phyloP scores from a whole-genome alignment of 192 early-diverging fungal species.

The Linderina pennispora region DNA sequence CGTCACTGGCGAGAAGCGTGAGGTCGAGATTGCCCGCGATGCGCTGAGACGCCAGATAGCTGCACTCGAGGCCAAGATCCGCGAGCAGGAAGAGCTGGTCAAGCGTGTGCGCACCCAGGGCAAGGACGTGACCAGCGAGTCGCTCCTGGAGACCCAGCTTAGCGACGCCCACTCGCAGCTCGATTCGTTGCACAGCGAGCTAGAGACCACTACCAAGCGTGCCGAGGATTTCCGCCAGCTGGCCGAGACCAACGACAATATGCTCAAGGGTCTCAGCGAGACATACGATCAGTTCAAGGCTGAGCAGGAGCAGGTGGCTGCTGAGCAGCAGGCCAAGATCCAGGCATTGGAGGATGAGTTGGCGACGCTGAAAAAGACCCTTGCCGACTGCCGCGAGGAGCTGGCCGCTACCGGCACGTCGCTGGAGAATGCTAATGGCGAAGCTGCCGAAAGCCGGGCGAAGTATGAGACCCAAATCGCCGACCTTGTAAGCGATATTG shows the following conservation, averaged over 20 bases:
- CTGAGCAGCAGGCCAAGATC: slow-evolving; percentile 18
- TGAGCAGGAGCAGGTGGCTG: slow-evolving; percentile 38
- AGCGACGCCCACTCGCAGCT: slow-evolving; percentile 52
- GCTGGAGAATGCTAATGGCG: slow-evolving; percentile 41
- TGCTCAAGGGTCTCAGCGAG: slow-evolving; percentile 56
- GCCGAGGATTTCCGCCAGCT: slow-evolving; percentile 42
- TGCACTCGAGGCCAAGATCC: slow-evolving; percentile 43
- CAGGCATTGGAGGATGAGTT: slow-evolving; percentile 25
- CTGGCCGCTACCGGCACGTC: slow-evolving; percentile 10
- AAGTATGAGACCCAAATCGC: slow-evolving; percentile 22
- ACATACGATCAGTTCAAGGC: slow-evolving; percentile 65
- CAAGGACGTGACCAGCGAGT: slow-evolving; percentile 23
- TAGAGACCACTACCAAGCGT: slow-evolving; percentile 20
- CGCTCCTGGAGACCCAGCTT: slow-evolving; percentile 47
- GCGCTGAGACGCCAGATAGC: slow-evolving; percentile 43
- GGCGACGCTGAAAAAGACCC: slow-evolving; percentile 14
- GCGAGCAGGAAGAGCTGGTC: slow-evolving; percentile 44
- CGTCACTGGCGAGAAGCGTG: slow-evolving; percentile 46
- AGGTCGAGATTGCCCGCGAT: slow-evolving; percentile 45
- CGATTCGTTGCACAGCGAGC: slow-evolving; percentile 40
- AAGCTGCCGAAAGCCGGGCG: slow-evolving; percentile 38
- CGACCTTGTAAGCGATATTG: slow-evolving; percentile 12
- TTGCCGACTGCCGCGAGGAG: slow-evolving; percentile 14
- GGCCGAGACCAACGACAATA: slow-evolving; percentile 51
- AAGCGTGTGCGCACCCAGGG: slow-evolving; percentile 40